These are phyloP conservation scores for Cladophialophora chaetospira DNA, from an alignment of 2,329 filamentous ascomycete species.

Conservation along the genomic window DNA sequence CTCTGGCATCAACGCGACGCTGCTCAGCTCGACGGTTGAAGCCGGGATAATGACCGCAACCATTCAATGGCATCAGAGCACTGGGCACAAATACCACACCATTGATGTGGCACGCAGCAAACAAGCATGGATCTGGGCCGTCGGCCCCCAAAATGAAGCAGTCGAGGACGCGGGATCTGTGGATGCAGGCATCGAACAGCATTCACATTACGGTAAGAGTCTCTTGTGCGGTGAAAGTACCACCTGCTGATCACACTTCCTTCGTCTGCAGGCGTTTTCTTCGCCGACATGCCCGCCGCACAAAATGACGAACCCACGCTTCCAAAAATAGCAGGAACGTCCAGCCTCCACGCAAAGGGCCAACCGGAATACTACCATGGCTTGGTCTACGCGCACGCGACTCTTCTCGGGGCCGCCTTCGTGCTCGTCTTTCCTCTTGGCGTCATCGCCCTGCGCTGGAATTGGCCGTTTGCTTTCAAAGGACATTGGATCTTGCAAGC, in stretches of 20 bases:
- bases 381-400: conserved; percentile 32
- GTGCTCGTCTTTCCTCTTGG: conserved; percentile 39
- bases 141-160: conserved; percentile 6
- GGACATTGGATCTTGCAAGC: conserved; percentile 44
- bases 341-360: conserved; percentile 29
- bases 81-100: neutral
- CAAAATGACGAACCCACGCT: conserved; percentile 26
- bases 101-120: conserved; percentile 6
- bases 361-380: conserved; percentile 9
- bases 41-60: conserved; percentile 11
- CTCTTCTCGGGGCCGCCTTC: conserved; percentile 39
- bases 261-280: conserved; percentile 15
- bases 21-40: neutral
- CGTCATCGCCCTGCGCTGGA: conserved; percentile 38
- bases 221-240: neutral
- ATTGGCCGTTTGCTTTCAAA: conserved; percentile 39
- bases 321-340: conserved; percentile 38
- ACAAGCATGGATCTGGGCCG: conserved; percentile 22
- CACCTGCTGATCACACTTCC: neutral
- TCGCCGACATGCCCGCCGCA: conserved; percentile 21
- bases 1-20: neutral
- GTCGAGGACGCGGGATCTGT: conserved; percentile 5
- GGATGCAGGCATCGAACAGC: conserved; percentile 16
- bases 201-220: conserved; percentile 13
- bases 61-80: conserved; percentile 5